Base-by-base conservation (phyloP, 805 yeast genomes). In the Spathaspora gorwiae region DNA sequence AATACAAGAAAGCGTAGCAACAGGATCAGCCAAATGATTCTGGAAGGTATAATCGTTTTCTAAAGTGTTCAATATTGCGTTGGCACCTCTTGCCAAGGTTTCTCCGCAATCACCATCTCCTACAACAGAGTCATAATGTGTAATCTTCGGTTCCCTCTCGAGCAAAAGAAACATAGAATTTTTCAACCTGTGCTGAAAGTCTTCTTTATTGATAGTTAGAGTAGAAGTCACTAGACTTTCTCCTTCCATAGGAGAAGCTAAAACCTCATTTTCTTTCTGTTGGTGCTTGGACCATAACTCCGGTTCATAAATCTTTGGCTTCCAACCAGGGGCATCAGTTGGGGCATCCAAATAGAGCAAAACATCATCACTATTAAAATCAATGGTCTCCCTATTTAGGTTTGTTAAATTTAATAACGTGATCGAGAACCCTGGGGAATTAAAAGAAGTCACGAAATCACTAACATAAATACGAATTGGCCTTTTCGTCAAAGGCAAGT, bases 51-150 rank as follows among this genome's bases (percentile, higher is more conserved):
- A 54, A 26, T 62, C 61, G 14, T 57, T 42, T 8, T 72, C 67
- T 39, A 88, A 65, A 15, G 80, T 79, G 9, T 73, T 67, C 37
- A 80, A 63, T 37, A 90, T 77, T 1, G 87, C 90, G 45, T 82
- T 75, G 27, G 90, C 94, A 35, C 97, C 98, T 24, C 80, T 76
- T 11, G 82, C 87, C 49, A 90, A 68, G 1, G 97, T 90, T 56
- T 88, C 94, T 35, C 98, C 98, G 66, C 97, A 90, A 61, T 90
- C 98, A 55, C 98, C 98, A 62, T 90, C 98, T 47, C 98, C 98
- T 1, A 92, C 97, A 53, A 81, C 74, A 1, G 95, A 85, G 57
- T 90, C 98, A 53, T 86, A 82, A 45, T 80, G 76, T 1, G 97
- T 90, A 57, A 90, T 84, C 55, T 80, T 78, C 2, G 96, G 94